Conservation (phyloP, 805 yeast genomes). For the Kuraishia capsulata region DNA sequence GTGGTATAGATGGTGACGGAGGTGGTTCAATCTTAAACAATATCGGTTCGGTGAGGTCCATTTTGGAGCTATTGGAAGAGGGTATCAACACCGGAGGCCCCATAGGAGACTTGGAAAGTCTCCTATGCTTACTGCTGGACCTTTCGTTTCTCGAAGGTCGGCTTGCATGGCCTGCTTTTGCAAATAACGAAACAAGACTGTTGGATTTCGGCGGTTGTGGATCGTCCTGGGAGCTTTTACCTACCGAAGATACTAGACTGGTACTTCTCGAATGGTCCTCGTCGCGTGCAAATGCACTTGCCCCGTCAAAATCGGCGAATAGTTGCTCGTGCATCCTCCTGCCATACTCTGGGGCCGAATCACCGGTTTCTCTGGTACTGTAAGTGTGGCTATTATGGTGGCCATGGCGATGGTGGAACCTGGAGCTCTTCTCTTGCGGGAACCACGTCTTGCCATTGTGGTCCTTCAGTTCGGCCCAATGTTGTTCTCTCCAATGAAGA, state of each 20-base stretch:
- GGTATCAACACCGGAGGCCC: constrained; percentile 15
- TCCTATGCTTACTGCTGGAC: background rate
- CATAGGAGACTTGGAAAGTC: background rate
- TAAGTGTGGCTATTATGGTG: background rate
- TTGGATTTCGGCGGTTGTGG: constrained; percentile 4
- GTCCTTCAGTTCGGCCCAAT: constrained; percentile 41
- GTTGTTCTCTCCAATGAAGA: constrained; percentile 43
- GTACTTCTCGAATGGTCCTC: constrained; percentile 8
- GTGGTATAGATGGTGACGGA: background rate
- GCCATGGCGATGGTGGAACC: background rate
- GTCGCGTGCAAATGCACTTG: constrained; percentile 10
- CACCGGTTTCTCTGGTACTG: background rate
- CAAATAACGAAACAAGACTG: background rate
- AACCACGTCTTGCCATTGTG: constrained; percentile 45
- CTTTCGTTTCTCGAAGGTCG: background rate
- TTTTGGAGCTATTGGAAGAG: constrained; percentile 17
- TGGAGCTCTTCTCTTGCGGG: constrained; percentile 16
- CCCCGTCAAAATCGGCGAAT: constrained; percentile 19
- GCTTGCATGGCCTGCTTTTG: background rate
- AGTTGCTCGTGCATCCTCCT: constrained; percentile 14
- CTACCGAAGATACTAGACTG: background rate
- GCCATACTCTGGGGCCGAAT: background rate
- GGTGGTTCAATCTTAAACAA: background rate
- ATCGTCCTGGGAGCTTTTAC: too few relatives aligned
- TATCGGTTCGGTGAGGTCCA: constrained; percentile 1